phyloP scores from a whole-genome alignment of 305 asterid genomes.

The Fraxinus floribunda region DNA sequence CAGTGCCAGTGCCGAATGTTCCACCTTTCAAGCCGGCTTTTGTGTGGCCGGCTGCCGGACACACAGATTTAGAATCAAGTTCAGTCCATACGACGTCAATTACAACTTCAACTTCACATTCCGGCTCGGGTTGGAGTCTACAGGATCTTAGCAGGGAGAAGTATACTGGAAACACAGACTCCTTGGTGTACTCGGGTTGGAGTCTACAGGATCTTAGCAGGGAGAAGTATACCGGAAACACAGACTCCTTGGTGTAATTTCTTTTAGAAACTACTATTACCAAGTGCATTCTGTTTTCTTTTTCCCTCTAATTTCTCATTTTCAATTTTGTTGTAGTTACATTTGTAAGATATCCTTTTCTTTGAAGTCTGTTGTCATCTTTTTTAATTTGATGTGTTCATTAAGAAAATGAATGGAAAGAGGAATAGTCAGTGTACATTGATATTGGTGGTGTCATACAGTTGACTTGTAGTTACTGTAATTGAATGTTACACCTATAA shows the following conservation, averaged over 20 bases:
- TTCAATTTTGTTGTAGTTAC: conserved; percentile 18
- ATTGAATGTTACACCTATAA: not conserved
- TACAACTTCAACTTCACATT: conserved; percentile 34
- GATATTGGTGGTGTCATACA: conserved; percentile 20
- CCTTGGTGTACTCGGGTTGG: conserved; percentile 59
- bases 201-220: conserved; percentile 57
- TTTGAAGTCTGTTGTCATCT: not conserved
- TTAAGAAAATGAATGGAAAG: not conserved
- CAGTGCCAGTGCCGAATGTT: conserved; percentile 54
- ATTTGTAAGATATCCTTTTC: not conserved
- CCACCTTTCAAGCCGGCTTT: conserved; percentile 88
- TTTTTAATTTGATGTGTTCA: not conserved
- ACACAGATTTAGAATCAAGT: conserved; percentile 31
- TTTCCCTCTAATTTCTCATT: conserved; percentile 13
- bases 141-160: conserved; percentile 62
- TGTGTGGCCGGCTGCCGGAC: conserved; percentile 66
- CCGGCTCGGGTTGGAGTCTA: conserved; percentile 56
- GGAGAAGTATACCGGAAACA: conserved; percentile 38
- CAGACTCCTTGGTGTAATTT: conserved; percentile 47
- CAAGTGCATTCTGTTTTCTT: conserved; percentile 20
- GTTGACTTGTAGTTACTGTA: not conserved
- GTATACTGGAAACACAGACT: conserved; percentile 25
- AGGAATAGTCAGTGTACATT: not conserved
- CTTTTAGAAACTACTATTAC: conserved; percentile 5
- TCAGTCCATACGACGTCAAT: conserved; percentile 29